A percentile compares a stretch with the other conserved stretches of the same genome.
Evolutionary conservation across 495 filamentous ascomycete genomes (phyloP).

Genomic region (Tuber brumale): DNA sequence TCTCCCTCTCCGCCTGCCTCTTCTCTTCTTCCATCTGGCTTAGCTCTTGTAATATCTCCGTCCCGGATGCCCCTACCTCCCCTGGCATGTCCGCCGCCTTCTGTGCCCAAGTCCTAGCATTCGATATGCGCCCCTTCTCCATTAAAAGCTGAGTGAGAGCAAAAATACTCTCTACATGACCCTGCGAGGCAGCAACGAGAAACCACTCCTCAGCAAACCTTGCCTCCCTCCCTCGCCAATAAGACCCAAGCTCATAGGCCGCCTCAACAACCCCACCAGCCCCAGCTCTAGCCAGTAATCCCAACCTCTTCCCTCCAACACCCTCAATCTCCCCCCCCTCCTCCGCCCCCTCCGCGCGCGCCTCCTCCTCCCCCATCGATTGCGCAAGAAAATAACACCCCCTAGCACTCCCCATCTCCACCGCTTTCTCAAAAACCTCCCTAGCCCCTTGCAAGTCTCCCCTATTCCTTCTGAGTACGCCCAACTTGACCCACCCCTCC

Average conservation of each 20-base stretch:
- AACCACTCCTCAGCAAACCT: slow-evolving; percentile 29
- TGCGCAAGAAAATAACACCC: background rate
- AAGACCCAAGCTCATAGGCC: slow-evolving; percentile 18
- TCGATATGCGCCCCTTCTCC: slow-evolving; percentile 3
- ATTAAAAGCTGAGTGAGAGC: slow-evolving; percentile 21
- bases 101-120: slow-evolving; percentile 19
- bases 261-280: slow-evolving; percentile 21
- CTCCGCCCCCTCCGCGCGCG: background rate
- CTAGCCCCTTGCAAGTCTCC: slow-evolving; percentile 47
- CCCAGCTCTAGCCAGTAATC: slow-evolving; percentile 7
- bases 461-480: slow-evolving; percentile 14
- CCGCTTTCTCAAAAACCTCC: slow-evolving; percentile 50
- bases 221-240: slow-evolving; percentile 9
- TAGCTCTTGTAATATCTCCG: slow-evolving; percentile 19
- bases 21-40: background rate
- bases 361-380: background rate
- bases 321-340: background rate
- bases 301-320: slow-evolving; percentile 6
- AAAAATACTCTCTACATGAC: slow-evolving; percentile 21
- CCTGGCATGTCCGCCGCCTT: slow-evolving; percentile 15
- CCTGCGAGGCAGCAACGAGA: slow-evolving; percentile 29
- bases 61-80: slow-evolving; percentile 15
- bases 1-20: slow-evolving; percentile 5
- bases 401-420: slow-evolving; percentile 9
- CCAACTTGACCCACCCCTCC: slow-evolving; percentile 42